Base-by-base conservation (phyloP, 345 rosid genomes). In the Luvunga scandens region DNA sequence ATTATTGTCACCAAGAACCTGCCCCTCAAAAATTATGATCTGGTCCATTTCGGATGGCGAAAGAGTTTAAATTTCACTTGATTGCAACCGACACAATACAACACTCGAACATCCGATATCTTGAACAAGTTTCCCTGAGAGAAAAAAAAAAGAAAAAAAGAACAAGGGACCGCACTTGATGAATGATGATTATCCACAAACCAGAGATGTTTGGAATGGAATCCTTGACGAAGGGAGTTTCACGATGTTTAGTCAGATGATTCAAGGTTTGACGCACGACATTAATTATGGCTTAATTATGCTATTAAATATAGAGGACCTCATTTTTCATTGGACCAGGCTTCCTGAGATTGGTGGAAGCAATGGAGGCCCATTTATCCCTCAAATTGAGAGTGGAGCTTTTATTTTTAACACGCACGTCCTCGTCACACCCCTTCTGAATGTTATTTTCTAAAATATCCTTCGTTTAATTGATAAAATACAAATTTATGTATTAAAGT, bases 171-270 rank as follows among this genome's bases (percentile, higher is more conserved):
- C 66, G 4, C 66, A 24, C 27, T 31, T 16, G 56, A 4, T 4
- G 56, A 50, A 4, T 16, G 56, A 36, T 10, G 38, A 68, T 56
- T 21, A 31, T 3, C 21, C 60, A 79, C n/a, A 33, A 39, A 24
- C 5, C 6, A 38, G 34, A n/a, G 31, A n/a, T 56, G 19, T 64
- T 5, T 45, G 3, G 9, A 33, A 14, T 5, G 45, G 24, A 10
- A 69, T 34, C 66, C 27, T 56, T 61, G 72, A 69, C 62, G 39
- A 55, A 42, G 67, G 42, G 24, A 33, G 64, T 50, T 78, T 78
- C 25, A 8, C 7, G 75, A 65, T 72, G 69, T 48, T 39, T 72
- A 16, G 56, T 50, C 56, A 50, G 50, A 42, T 0, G 0, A 12
- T 0, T 42, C 16, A 42, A 42, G 14, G 50, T 42, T 42, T 42